Evolutionary conservation across 306 rosid species (phyloP).

Genomic region (Chamaecrista fasciculata): DNA sequence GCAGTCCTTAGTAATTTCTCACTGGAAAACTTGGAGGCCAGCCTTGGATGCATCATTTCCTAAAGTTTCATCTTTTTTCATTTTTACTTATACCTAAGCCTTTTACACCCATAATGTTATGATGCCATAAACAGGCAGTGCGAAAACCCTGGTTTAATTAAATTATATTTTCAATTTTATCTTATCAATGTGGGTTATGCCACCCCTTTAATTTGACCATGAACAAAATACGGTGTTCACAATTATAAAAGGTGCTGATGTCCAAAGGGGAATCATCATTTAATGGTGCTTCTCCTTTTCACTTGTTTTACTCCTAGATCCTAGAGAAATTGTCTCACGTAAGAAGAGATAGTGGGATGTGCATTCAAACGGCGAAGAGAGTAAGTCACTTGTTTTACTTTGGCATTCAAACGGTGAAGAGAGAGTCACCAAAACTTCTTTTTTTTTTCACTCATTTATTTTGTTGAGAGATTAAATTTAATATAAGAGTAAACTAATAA

Average conservation of each 20-base stretch:
- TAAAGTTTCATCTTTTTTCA: conserved; percentile 23
- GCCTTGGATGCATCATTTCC: conserved; percentile 16
- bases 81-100: background rate
- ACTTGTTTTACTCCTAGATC: conserved; percentile 21
- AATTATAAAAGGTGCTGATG: background rate
- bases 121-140: background rate
- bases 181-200: too few relatives aligned
- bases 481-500: too few relatives aligned
- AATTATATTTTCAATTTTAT: too few relatives aligned
- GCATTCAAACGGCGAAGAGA: conserved; percentile 16
- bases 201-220: too few relatives aligned
- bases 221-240: too few relatives aligned
- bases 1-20: conserved; percentile 30
- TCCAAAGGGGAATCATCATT: background rate
- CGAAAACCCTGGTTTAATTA: too few relatives aligned
- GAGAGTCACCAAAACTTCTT: conserved; percentile 11
- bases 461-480: too few relatives aligned
- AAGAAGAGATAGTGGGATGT: conserved; percentile 11
- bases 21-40: conserved; percentile 35
- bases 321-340: conserved; percentile 12
- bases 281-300: background rate
- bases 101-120: background rate
- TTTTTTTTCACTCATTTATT: too few relatives aligned
- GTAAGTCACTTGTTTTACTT: conserved; percentile 29
- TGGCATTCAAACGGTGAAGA: conserved; percentile 22